These are phyloP conservation scores for Talaromyces rugulosus DNA, from an alignment of 2,329 filamentous ascomycete genomes.

Conservation along the genomic window DNA sequence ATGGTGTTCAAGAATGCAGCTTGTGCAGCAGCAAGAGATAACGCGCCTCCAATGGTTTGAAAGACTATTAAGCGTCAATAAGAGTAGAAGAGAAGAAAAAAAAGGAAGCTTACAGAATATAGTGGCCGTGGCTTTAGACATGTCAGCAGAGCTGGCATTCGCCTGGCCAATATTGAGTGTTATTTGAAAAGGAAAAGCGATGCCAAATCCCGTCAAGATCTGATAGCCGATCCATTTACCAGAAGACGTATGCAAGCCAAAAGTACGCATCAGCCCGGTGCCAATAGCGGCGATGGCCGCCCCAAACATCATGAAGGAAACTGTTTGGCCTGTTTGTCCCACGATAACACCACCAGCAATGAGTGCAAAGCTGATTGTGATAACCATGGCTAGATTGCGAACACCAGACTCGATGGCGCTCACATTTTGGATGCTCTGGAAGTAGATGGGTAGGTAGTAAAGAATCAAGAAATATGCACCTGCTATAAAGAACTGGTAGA, in stretches of 20 bases:
- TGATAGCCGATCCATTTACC: constrained; percentile 23
- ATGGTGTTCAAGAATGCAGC: constrained; percentile 12
- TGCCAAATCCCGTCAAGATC: constrained; percentile 16
- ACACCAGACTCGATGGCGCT: constrained; percentile 34
- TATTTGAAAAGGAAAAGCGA: constrained; percentile 16
- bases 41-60: constrained; percentile 27
- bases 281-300: constrained; percentile 23
- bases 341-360: constrained; percentile 24
- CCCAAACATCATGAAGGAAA: constrained; percentile 24
- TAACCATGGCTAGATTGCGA: constrained; percentile 39
- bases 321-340: constrained; percentile 21
- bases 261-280: constrained; percentile 29
- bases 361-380: constrained; percentile 25
- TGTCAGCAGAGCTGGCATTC: constrained; percentile 20
- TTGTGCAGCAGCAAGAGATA: constrained; percentile 24
- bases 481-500: constrained; percentile 33
- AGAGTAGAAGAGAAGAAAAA: neutral
- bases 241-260: constrained; percentile 20
- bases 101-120: constrained; percentile 15
- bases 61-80: constrained; percentile 14
- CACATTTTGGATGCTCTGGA: constrained; percentile 13
- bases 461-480: constrained; percentile 29
- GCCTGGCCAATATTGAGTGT: constrained; percentile 22
- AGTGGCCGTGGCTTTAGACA: constrained; percentile 22
- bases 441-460: constrained; percentile 23